Evolutionary conservation across 148 eudicot genomes (phyloP).

Genomic region (Linanthus parryae): DNA sequence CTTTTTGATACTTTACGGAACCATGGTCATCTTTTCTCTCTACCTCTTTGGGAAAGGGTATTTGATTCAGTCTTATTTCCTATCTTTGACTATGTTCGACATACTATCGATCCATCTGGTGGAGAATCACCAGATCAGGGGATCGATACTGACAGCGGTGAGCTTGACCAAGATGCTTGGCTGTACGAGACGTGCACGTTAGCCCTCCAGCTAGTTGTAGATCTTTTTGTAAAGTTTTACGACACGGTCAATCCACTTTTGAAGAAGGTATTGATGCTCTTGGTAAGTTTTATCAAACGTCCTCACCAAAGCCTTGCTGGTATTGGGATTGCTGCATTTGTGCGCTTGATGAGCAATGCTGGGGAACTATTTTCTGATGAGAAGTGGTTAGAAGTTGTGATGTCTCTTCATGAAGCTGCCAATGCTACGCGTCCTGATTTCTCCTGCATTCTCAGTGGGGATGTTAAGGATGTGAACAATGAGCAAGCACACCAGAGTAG

Average conservation of each 20-base stretch:
- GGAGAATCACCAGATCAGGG: slow-evolving; percentile 43
- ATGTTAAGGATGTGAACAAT: slow-evolving; percentile 27
- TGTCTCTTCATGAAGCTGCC: slow-evolving; percentile 79
- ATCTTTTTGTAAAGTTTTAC: slow-evolving; percentile 90
- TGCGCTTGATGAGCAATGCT: slow-evolving; percentile 92
- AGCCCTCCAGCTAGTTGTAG: slow-evolving; percentile 90
- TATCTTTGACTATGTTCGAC: slow-evolving; percentile 94
- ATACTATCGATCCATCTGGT: slow-evolving; percentile 74
- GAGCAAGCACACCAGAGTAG: slow-evolving; percentile 41
- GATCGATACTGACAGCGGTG: slow-evolving; percentile 40
- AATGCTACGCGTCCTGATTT: slow-evolving; percentile 83
- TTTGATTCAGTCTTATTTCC: slow-evolving; percentile 96
- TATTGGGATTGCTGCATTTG: slow-evolving; percentile 96
- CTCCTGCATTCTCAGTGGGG: slow-evolving; percentile 43
- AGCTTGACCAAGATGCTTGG: slow-evolving; percentile 94
- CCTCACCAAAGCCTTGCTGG: slow-evolving; percentile 99
- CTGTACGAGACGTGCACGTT: slow-evolving; percentile 96
- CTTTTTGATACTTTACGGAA: slow-evolving; percentile 88
- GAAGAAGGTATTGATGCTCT: slow-evolving; percentile 68
- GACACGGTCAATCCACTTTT: slow-evolving; percentile 81
- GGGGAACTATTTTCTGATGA: slow-evolving; percentile 85
- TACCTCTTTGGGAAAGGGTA: slow-evolving; percentile 89
- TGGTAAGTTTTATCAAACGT: slow-evolving; percentile 88
- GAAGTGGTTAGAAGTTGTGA: slow-evolving; percentile 92
- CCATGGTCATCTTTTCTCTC: slow-evolving; percentile 88